These are phyloP conservation scores for Pseudocercospora crystallina DNA, from an alignment of 2,329 filamentous ascomycete species.

Conservation along the genomic window DNA sequence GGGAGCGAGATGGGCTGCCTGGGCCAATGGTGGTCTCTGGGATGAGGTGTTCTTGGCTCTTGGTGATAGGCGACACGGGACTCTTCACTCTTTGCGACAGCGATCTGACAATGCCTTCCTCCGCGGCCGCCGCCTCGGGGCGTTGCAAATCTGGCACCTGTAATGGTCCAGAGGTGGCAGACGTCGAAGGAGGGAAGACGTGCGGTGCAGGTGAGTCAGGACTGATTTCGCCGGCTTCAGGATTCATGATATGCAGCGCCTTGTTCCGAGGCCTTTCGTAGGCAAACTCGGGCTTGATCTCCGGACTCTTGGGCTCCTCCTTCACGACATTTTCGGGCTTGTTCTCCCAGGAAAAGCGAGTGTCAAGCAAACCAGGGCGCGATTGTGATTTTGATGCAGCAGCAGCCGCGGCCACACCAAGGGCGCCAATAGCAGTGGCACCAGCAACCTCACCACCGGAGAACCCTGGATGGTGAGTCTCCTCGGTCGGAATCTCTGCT, in stretches of 20 bases:
- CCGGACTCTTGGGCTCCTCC: slow-evolving; percentile 23
- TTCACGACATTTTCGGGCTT: slow-evolving; percentile 11
- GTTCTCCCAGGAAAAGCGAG: slow-evolving; percentile 42
- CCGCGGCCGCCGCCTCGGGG: slow-evolving; percentile 15
- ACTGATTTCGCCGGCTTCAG: slow-evolving; percentile 30
- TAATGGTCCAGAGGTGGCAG: slow-evolving; percentile 6
- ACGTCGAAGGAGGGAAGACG: slow-evolving; percentile 1
- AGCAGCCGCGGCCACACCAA: slow-evolving; percentile 5
- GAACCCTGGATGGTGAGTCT: too few species aligned
- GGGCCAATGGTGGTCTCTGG: slow-evolving; percentile 17
- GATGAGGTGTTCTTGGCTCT: slow-evolving; percentile 22
- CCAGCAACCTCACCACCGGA: slow-evolving; percentile 1
- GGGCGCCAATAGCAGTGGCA: slow-evolving; percentile 6
- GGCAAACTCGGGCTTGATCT: slow-evolving; percentile 29
- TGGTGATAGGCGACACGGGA: slow-evolving; percentile 22
- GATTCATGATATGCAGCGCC: slow-evolving; percentile 47
- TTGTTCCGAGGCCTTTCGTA: slow-evolving; percentile 34
- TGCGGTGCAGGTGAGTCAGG: slow-evolving; percentile 12
- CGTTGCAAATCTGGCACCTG: slow-evolving; percentile 7
- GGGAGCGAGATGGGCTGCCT: slow-evolving; percentile 13
- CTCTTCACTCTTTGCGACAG: slow-evolving; percentile 18
- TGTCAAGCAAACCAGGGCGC: slow-evolving; percentile 28
- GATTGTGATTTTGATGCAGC: background rate
- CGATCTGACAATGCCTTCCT: slow-evolving; percentile 16
- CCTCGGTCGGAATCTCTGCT: slow-evolving; percentile 9